A percentile compares a stretch with the other conserved stretches of the same genome.
Conservation (phyloP, 1,284 basidiomycete genomes). For the Marasmius tenuissimus region DNA sequence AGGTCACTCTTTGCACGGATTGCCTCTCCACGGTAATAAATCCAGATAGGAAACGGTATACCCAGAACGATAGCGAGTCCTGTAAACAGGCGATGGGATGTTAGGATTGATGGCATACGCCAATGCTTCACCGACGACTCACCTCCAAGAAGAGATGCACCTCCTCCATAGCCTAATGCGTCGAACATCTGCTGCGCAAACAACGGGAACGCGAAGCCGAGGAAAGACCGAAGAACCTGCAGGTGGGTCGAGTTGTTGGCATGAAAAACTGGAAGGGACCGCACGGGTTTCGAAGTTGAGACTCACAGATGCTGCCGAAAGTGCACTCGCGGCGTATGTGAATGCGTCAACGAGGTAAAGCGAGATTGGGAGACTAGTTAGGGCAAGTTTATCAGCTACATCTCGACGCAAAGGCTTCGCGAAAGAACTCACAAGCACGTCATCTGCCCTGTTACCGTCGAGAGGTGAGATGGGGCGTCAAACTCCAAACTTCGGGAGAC, state of each 20-base stretch:
- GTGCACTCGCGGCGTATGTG: slow-evolving; percentile 66
- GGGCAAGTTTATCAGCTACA: neutral
- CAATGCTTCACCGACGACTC: slow-evolving; percentile 11
- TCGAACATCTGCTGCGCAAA: slow-evolving; percentile 71
- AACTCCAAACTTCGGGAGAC: neutral
- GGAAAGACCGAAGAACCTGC: slow-evolving; percentile 66
- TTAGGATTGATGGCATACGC: neutral
- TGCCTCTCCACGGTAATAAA: slow-evolving; percentile 41
- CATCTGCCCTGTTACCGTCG: slow-evolving; percentile 46
- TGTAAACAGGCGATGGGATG: neutral
- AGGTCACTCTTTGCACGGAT: slow-evolving; percentile 8
- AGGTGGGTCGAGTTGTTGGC: neutral
- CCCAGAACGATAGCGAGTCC: slow-evolving; percentile 24
- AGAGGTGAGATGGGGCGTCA: neutral
- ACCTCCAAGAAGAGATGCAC: slow-evolving; percentile 45
- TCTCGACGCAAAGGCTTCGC: neutral
- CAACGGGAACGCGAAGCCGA: slow-evolving; percentile 73
- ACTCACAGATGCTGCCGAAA: slow-evolving; percentile 61
- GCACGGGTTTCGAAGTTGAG: neutral
- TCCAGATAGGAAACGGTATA: slow-evolving; percentile 48
- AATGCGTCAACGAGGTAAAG: slow-evolving; percentile 75
- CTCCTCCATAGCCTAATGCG: slow-evolving; percentile 61
- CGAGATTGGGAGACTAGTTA: slow-evolving; percentile 60
- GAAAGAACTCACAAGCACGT: slow-evolving; percentile 28
- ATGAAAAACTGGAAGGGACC: neutral